A percentile compares a stretch with the other conserved stretches of the same genome.
Evolutionary conservation across 2,329 filamentous ascomycete genomes (phyloP).

Genomic region (Stachybotrys chlorohalonatus): DNA sequence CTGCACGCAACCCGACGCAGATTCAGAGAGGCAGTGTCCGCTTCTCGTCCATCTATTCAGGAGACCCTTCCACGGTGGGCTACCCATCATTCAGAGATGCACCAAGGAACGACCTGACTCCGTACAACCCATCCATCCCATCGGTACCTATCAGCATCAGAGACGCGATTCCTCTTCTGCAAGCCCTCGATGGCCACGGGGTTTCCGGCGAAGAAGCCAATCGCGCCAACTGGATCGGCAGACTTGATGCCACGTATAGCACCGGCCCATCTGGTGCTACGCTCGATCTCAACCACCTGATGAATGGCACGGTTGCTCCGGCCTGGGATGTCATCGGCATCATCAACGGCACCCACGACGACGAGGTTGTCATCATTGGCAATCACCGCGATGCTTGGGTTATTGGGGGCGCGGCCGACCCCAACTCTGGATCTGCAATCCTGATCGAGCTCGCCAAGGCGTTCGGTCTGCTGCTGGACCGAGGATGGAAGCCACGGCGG

Average conservation of each 20-base stretch:
- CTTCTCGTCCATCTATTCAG: conserved; percentile 10
- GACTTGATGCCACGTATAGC: neutral
- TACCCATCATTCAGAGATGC: conserved; percentile 10
- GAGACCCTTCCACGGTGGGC: conserved; percentile 10
- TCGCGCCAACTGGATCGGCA: conserved; percentile 1
- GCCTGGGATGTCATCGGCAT: conserved; percentile 27
- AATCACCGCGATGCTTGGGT: conserved; percentile 48
- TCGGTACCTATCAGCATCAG: conserved; percentile 1
- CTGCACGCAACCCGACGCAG: conserved; percentile 5
- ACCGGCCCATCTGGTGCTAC: neutral
- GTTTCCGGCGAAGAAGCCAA: neutral
- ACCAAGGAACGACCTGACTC: conserved; percentile 6
- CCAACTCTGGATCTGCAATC: conserved; percentile 39
- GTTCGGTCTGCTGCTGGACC: conserved; percentile 33
- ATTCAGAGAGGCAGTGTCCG: conserved; percentile 10
- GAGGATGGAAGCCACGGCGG: conserved; percentile 41
- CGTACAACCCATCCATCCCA: conserved; percentile 7
- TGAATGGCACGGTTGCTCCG: conserved; percentile 7
- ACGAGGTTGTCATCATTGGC: conserved; percentile 36
- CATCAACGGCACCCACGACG: conserved; percentile 28
- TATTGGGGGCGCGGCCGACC: conserved; percentile 41
- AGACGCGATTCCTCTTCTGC: neutral
- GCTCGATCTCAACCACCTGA: conserved; percentile 2
- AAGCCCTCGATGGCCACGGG: neutral
- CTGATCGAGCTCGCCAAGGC: conserved; percentile 40